Percentiles rank a stretch among this genome's conserved stretches.
phyloP scores from a whole-genome alignment of 345 rosid species.

The Rubroshorea leprosula region DNA sequence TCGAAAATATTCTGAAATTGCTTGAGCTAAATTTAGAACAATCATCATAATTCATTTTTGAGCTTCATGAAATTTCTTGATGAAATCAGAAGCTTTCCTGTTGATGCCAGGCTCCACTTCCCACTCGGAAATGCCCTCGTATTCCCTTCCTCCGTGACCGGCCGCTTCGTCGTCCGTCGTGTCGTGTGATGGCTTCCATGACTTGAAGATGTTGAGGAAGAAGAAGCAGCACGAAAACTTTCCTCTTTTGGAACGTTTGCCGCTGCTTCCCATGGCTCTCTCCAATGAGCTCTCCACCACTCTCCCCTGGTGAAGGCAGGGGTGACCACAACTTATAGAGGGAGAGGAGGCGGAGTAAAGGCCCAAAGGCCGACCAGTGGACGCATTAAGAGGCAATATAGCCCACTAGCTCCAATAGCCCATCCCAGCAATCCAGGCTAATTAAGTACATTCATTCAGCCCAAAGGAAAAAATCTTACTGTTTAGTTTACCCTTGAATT shows the following conservation, averaged over 20 bases:
- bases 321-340: neutral
- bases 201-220: slow-evolving; percentile 9
- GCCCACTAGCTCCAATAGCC: neutral
- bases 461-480: too few relatives aligned
- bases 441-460: too few relatives aligned
- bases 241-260: neutral
- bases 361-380: neutral
- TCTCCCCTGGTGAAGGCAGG: neutral
- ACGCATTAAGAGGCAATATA: neutral
- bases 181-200: neutral
- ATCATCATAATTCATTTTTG: slow-evolving; percentile 1
- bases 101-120: slow-evolving; percentile 7
- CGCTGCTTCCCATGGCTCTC: slow-evolving; percentile 7
- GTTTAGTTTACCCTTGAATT: too few relatives aligned
- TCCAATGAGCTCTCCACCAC: neutral
- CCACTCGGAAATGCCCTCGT: neutral
- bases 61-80: slow-evolving; percentile 1
- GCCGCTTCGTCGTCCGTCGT: neutral
- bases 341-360: neutral
- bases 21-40: too few relatives aligned
- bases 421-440: too few relatives aligned
- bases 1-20: too few relatives aligned
- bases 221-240: slow-evolving; percentile 6
- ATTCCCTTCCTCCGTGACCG: neutral
- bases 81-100: slow-evolving; percentile 10